Conservation (phyloP, 1,139 yeast species). For the Casaregolazyma suthepensis region DNA sequence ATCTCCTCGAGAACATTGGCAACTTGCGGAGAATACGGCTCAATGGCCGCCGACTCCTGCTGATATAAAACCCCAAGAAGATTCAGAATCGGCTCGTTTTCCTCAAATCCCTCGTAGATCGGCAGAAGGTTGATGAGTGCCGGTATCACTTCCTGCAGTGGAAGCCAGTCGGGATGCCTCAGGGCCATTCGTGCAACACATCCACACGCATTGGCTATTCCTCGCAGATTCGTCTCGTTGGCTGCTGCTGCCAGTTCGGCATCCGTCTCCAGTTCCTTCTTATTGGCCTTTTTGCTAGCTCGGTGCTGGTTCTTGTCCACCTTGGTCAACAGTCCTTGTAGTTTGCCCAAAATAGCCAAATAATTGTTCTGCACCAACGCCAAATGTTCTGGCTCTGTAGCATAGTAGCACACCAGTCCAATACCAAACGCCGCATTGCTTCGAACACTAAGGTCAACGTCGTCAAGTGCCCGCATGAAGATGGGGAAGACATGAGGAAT, state of each 20-base stretch:
- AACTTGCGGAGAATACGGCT: slow-evolving; percentile 29
- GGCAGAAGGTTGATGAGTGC: slow-evolving; percentile 78
- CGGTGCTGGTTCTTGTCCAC: slow-evolving; percentile 54
- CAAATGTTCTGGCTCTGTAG: slow-evolving; percentile 22
- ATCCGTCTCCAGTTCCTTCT: slow-evolving; percentile 6
- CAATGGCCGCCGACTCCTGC: slow-evolving; percentile 1
- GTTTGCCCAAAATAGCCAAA: slow-evolving; percentile 63
- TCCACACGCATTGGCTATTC: slow-evolving; percentile 93
- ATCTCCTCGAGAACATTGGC: slow-evolving; percentile 65
- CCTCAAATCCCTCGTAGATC: slow-evolving; percentile 82
- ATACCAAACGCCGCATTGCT: slow-evolving; percentile 96
- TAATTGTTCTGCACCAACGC: slow-evolving; percentile 59
- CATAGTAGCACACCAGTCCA: slow-evolving; percentile 66
- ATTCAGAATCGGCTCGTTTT: slow-evolving; percentile 83
- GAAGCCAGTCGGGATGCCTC: slow-evolving; percentile 66
- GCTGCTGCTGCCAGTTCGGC: slow-evolving; percentile 40
- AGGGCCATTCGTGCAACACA: slow-evolving; percentile 91
- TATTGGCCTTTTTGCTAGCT: slow-evolving; percentile 11
- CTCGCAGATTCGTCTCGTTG: slow-evolving; percentile 79
- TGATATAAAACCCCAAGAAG: slow-evolving; percentile 60
- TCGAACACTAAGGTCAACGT: slow-evolving; percentile 81
- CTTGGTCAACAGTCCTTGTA: slow-evolving; percentile 72
- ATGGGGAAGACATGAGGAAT: slow-evolving; percentile 64
- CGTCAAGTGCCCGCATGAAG: slow-evolving; percentile 64
- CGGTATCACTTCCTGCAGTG: slow-evolving; percentile 73